Evolutionary conservation across 2,329 filamentous ascomycete species (phyloP).

Genomic region (Calonectria hawksworthii): DNA sequence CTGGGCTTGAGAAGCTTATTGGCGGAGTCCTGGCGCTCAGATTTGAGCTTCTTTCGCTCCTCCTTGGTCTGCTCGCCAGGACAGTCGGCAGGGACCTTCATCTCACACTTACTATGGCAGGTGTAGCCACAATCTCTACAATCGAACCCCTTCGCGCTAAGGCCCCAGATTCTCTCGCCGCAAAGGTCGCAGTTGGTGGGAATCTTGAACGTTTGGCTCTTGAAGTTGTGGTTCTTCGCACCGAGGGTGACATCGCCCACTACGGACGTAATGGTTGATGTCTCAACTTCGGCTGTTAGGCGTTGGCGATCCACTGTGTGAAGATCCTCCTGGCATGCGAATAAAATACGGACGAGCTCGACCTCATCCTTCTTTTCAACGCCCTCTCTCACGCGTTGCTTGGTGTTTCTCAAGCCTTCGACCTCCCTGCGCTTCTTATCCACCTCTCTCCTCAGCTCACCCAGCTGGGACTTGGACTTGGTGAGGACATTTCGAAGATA

Average conservation of each 20-base stretch:
- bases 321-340: slow-evolving; percentile 85
- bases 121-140: slow-evolving; percentile 98
- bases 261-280: slow-evolving; percentile 88
- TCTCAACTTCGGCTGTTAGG: slow-evolving; percentile 92
- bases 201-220: slow-evolving; percentile 98
- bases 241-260: slow-evolving; percentile 95
- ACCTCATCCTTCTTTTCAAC: slow-evolving; percentile 92
- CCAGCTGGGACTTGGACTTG: slow-evolving; percentile 89
- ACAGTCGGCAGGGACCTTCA: slow-evolving; percentile 97
- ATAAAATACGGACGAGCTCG: slow-evolving; percentile 85
- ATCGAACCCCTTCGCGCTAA: slow-evolving; percentile 96
- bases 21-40: slow-evolving; percentile 84
- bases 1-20: slow-evolving; percentile 69
- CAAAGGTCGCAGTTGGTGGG: slow-evolving; percentile 98
- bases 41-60: slow-evolving; percentile 94
- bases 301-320: slow-evolving; percentile 88
- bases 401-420: slow-evolving; percentile 79
- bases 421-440: slow-evolving; percentile 91
- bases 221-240: slow-evolving; percentile 97
- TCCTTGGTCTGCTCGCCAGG: slow-evolving; percentile 95
- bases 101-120: slow-evolving; percentile 98
- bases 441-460: slow-evolving; percentile 84
- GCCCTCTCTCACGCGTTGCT: slow-evolving; percentile 84
- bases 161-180: slow-evolving; percentile 95
- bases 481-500: slow-evolving; percentile 92